Base-by-base conservation (phyloP, 1,139 yeast species). In the Protomyces arabidopsidicola region DNA sequence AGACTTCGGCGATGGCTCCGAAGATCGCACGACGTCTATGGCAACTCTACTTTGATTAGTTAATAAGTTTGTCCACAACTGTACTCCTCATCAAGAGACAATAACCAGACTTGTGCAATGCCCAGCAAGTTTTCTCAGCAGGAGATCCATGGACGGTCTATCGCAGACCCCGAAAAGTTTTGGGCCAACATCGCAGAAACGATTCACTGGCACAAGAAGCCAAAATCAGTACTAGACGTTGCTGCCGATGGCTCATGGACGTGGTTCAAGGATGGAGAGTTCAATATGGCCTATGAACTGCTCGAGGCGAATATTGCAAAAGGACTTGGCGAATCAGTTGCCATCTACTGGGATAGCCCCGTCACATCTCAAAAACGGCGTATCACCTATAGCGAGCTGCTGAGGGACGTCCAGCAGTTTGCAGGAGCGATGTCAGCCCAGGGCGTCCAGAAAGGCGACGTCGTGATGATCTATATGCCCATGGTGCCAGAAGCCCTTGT, bases 391-490 rank as follows among this genome's bases (percentile, higher is more conserved):
- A 22, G 50, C 24, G 62, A 24, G 16, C 18, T 58, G n/a, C 45
- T 58, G 10, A 12, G 6, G 18, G 14, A 50, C 10, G 62, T 58
- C 9, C 55, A 58, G 45, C 45, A 22, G 45, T 52, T 58, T 27
- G 62, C 62, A 12, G 62, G 48, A 6, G 62, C 53, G 16, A 35
- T 58, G 48, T 6, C 34, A 18, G 22, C n/a, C 3, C 54, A 51
- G n/a, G 62, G 62, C 14, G 56, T 58, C 8, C 51, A 42, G 3
- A 58, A 58, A 34, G 62, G 62, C 22, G 62, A 58, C 42, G 56
- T 51, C 52, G 62, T 58, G 36, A 58, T 58, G 62, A 58, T 58
- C 24, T 58, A 58, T 36, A 58, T 58, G 62, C 62, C 62, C 42
- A 58, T 58, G 62, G 53, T 58, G 18, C 62, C 62, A 6, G 62